Base-by-base conservation (phyloP, 179 eudicot genomes). In the Spinacia oleracea region DNA sequence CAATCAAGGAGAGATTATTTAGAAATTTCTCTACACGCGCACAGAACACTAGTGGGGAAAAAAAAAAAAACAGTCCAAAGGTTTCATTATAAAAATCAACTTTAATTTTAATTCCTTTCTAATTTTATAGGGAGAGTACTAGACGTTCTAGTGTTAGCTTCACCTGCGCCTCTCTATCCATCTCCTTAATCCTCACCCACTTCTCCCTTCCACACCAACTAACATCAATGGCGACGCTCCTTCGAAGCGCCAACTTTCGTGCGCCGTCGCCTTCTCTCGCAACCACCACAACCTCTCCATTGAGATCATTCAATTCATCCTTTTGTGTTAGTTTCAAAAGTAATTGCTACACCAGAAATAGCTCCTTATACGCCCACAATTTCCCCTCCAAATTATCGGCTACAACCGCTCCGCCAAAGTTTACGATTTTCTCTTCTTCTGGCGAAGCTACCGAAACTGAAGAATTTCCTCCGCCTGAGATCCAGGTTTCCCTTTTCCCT, bases 381-480 rank as follows among this genome's bases (percentile, higher is more conserved):
- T 74, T 63, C 27, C 34, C 34, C 9, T 72, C 63, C 53, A 70
- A 74, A 43, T 20, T 74, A 27, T 63, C 58, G 6, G 58, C 7
- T 55, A 76, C 38, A 18, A 55, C 20, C 53, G 73, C n/a, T 77
- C 23, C 18, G 18, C 35, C 70, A 6, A 81, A 70, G 46, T 73
- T 70, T 31, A 38, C 74, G 21, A 5, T 29, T 32, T 23, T 67
- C 53, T 74, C 83, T 80, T 84, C 84, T 79, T 53, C 86, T 32
- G 84, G 76, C 42, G 84, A 84, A 69, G 76, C 70, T 50, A 58
- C 75, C 42, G 82, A 80, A 48, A 66, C 80, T 63, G 78, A 83
- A 35, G 69, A 63, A 55, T 45, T 46, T 40, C 78, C 38, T 32
- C 62, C 77, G 55, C 79, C 83, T 69, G 68, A 80, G 45, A 73